Evolutionary conservation across 305 asterid species (phyloP), one percentile per base, ranked within the genome.

Genomic region (Fraxinus ornus): DNA sequence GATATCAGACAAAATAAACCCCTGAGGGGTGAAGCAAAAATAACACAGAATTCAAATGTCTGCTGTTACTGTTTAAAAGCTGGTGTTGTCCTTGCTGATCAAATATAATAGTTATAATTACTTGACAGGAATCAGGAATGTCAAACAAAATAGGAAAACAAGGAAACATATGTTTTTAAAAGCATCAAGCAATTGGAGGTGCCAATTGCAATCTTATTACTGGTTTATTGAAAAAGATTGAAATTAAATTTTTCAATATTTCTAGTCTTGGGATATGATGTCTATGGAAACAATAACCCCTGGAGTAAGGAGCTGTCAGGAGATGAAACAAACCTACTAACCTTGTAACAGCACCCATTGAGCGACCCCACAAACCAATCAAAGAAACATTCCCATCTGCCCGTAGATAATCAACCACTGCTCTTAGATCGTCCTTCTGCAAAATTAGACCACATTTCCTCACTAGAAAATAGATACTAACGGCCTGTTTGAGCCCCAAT

Each of bases 301-400:
- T 10, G 7, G 75, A 68, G 75, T 9, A 28, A 66, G 74, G 74
- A 75, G 79, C 44, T 28, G 71, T 19, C 15, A 78, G 79, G 64
- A 83, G 83, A 80, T 36, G 62, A 82, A 62, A 80, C 68, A 47
- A 49, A 76, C 41, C 35, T 22, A 84, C 82, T 82, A 60, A 95
- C 98, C 98, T 88, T 80, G 98, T 93, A 80, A 95, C 98, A 80
- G 98, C 93, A 82, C 98, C 98, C 98, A 95, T 95, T 36, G 98
- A 95, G 77, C 98, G 98, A 83, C 98, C 98, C 98, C 98, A 95
- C 52, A 95, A 87, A 49, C 98, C 98, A 88, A 95, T 93, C 75
- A 90, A 84, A 78, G 98, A 95, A 82, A 93, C 97, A 80, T 91
- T 90, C 83, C 97, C 98, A 87, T 93, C 98, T 32, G 89, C 87